A percentile compares a stretch with the other conserved stretches of the same genome.
These are phyloP conservation scores for Microcera coccophila DNA, from an alignment of 2,329 filamentous ascomycete species.

Conservation along the genomic window DNA sequence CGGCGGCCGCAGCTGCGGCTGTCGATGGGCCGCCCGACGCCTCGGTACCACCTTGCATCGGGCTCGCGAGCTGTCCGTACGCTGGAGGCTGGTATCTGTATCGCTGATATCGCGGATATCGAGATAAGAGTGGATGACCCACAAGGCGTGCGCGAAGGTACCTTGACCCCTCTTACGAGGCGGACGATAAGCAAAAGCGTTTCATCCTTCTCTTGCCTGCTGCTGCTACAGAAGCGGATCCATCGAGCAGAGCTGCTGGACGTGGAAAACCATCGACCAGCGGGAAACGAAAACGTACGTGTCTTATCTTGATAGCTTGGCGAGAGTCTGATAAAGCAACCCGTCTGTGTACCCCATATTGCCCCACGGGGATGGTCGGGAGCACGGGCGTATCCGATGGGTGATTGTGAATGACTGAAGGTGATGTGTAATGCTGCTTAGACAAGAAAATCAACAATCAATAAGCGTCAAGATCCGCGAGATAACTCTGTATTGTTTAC, in stretches of 20 bases:
- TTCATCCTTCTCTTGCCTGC: neutral
- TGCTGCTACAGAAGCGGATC: neutral
- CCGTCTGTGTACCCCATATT: neutral
- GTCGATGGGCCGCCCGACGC: conserved; percentile 2
- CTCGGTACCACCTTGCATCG: neutral
- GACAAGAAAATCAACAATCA: too few species aligned
- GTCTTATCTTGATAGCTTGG: neutral
- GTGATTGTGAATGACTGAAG: neutral
- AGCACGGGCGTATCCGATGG: conserved; percentile 15
- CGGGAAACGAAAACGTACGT: neutral
- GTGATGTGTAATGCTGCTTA: too few species aligned
- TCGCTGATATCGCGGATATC: too few species aligned
- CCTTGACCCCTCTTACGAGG: neutral
- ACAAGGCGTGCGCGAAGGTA: too few species aligned
- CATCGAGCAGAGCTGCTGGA: neutral
- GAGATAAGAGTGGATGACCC: too few species aligned
- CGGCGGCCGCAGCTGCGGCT: conserved; percentile 4
- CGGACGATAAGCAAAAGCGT: neutral
- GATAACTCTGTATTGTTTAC: too few species aligned
- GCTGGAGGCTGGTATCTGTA: too few species aligned
- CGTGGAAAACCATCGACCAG: neutral
- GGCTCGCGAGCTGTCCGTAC: too few species aligned
- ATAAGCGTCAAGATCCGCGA: too few species aligned
- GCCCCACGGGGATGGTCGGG: conserved; percentile 24
- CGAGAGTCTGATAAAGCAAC: neutral